Evolutionary conservation across 1,284 basidiomycete species (phyloP).

Genomic region (Ustilago bromivora): DNA sequence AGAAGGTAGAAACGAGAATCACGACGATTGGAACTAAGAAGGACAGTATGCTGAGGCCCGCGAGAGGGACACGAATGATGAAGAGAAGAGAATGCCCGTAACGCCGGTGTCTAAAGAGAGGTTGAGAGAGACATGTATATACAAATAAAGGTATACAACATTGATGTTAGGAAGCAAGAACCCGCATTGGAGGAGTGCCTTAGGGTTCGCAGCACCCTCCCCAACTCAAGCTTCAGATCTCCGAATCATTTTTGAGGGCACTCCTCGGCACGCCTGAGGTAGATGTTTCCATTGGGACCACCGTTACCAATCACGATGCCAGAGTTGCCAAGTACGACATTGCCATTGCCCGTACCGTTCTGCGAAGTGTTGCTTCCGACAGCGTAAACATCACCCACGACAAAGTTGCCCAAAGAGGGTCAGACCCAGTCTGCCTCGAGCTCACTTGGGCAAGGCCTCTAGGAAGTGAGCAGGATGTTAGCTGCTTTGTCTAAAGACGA

Average conservation of each 20-base stretch:
- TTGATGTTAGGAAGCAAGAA: neutral
- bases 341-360: conserved; percentile 19
- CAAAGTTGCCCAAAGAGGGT: conserved; percentile 7
- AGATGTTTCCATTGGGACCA: conserved; percentile 26
- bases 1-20: conserved; percentile 4
- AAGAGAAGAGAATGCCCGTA: neutral
- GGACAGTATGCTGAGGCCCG: neutral
- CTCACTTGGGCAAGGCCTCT: too few relatives aligned
- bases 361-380: conserved; percentile 16
- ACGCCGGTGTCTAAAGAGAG: neutral
- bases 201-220: neutral
- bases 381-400: conserved; percentile 5
- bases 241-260: neutral
- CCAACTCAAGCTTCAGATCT: neutral
- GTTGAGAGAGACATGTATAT: neutral
- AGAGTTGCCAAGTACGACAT: conserved; percentile 23
- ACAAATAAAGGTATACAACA: neutral
- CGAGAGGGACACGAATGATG: neutral
- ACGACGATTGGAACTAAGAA: neutral
- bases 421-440: too few relatives aligned
- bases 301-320: conserved; percentile 19
- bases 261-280: conserved; percentile 14
- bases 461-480: too few relatives aligned
- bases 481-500: too few relatives aligned
- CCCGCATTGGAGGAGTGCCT: neutral